Evolutionary conservation across 345 rosid species (phyloP), one percentile per base, ranked within the genome.

Genomic region (Punica granatum): DNA sequence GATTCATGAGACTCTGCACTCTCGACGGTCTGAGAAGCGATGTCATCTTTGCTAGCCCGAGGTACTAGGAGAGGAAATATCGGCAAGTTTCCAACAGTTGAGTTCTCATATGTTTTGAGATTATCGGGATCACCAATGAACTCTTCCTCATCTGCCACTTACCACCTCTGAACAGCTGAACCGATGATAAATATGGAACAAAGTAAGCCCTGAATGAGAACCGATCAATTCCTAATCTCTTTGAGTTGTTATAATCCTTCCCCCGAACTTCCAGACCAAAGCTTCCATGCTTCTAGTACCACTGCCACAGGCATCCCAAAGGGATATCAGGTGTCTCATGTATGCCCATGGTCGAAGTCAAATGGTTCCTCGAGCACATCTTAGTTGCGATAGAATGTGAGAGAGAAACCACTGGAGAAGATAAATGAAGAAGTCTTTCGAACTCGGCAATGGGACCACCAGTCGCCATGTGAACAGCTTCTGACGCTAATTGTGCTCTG

Each of bases 121-220:
- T 66, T 54, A 51, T 73, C 60, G 35, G 67, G 62, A 75, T 39
- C 59, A 26, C 36, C 59, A 14, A 23, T 28, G 49, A 31, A 21
- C 26, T 65, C 46, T 25, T 54, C 36, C n/a, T 35, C n/a, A 54
- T 42, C 65, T 34, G 75, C 39, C 59, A 68, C 67, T 72, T 58
- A 39, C 43, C 15, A 60, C 61, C 68, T 65, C 64, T 73, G 71
- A 82, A 80, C 65, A 85, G 79, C 74, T 85, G 89, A 77, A 85
- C 73, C 28, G 86, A 83, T 53, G 89, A 85, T 75, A 85, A 70
- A 64, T 71, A 81, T n/a, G 89, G 89, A 54, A 85, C 86, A 79
- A 82, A 85, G 69, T 82, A 82, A 69, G 86, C 89, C 62, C 74
- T 67, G 35, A 82, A 85, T 0, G 74, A 67, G 70, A 77, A 77